Percentiles rank a stretch among this genome's conserved stretches.
These are phyloP conservation scores for Moniliella sp. DNA, from an alignment of 1,284 basidiomycete species.

Conservation along the genomic window DNA sequence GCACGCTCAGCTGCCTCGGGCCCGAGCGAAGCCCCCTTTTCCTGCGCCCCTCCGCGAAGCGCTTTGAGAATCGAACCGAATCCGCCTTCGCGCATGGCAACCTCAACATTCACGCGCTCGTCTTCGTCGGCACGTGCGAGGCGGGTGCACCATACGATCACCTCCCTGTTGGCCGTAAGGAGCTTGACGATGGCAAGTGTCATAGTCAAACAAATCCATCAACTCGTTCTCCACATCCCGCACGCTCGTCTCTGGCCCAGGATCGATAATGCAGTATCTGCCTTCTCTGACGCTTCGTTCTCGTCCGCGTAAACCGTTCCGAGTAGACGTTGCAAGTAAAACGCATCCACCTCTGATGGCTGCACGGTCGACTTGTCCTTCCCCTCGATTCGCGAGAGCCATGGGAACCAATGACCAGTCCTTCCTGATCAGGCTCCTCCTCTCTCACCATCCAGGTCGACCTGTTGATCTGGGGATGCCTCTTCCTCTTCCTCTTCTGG, in stretches of 20 bases:
- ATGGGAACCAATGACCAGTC: neutral
- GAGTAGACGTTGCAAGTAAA: slow-evolving; percentile 92
- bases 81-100: slow-evolving; percentile 91
- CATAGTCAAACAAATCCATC: slow-evolving; percentile 89
- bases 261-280: slow-evolving; percentile 60
- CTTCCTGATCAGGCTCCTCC: slow-evolving; percentile 17
- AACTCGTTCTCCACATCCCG: slow-evolving; percentile 90
- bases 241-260: slow-evolving; percentile 57
- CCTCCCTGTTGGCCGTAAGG: slow-evolving; percentile 83
- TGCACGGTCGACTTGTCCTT: slow-evolving; percentile 39
- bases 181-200: slow-evolving; percentile 70
- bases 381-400: neutral
- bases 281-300: slow-evolving; percentile 77
- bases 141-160: slow-evolving; percentile 93
- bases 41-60: slow-evolving; percentile 35
- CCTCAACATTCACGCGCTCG: slow-evolving; percentile 77
- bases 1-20: slow-evolving; percentile 33
- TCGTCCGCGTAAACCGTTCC: slow-evolving; percentile 76
- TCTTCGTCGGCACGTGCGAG: slow-evolving; percentile 71
- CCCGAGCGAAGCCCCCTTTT: slow-evolving; percentile 52
- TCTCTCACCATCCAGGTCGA: slow-evolving; percentile 38
- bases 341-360: slow-evolving; percentile 77
- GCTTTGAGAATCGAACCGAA: slow-evolving; percentile 85
- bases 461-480: too few relatives aligned
- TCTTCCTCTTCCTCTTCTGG: too few relatives aligned